phyloP scores from a whole-genome alignment of 495 filamentous ascomycete genomes.

The Penicillium malachiteum region DNA sequence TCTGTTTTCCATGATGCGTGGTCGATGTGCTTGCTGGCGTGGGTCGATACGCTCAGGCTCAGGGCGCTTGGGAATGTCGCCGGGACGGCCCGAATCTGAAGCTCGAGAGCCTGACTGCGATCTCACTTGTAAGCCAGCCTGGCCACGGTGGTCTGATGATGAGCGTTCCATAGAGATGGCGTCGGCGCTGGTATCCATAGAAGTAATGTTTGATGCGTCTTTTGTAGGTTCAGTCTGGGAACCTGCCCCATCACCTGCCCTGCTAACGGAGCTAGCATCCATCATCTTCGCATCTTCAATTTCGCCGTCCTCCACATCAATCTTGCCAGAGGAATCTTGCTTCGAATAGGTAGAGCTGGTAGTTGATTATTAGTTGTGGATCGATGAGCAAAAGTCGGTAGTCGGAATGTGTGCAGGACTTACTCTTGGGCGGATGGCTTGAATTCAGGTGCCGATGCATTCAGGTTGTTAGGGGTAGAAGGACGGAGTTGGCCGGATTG shows the following conservation, averaged over 20 bases:
- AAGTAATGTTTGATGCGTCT: conserved; percentile 6
- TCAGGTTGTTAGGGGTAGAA: conserved; percentile 38
- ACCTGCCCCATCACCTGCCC: conserved; percentile 6
- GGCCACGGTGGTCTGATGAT: conserved; percentile 12
- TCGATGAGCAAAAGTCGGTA: not conserved
- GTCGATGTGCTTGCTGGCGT: conserved; percentile 34
- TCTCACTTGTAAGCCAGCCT: conserved; percentile 20
- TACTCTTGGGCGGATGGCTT: conserved; percentile 43
- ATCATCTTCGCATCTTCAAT: conserved; percentile 65
- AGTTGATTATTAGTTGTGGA: conserved; percentile 14
- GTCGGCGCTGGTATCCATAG: conserved; percentile 16
- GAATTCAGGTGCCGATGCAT: conserved; percentile 50
- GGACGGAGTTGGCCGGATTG: conserved; percentile 35
- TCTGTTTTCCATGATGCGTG: conserved; percentile 31
- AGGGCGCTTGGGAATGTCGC: conserved; percentile 37
- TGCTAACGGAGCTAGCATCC: conserved; percentile 27
- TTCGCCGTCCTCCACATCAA: conserved; percentile 77
- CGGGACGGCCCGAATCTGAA: conserved; percentile 28
- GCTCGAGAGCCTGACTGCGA: conserved; percentile 28
- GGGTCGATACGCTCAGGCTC: conserved; percentile 33
- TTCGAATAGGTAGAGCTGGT: conserved; percentile 33
- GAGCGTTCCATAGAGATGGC: conserved; percentile 15
- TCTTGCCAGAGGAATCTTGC: conserved; percentile 26
- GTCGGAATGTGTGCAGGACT: conserved; percentile 25
- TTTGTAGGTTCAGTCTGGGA: conserved; percentile 5